Evolutionary conservation across 192 early-diverging fungal genomes (phyloP).

Genomic region (Piromyces sp.): DNA sequence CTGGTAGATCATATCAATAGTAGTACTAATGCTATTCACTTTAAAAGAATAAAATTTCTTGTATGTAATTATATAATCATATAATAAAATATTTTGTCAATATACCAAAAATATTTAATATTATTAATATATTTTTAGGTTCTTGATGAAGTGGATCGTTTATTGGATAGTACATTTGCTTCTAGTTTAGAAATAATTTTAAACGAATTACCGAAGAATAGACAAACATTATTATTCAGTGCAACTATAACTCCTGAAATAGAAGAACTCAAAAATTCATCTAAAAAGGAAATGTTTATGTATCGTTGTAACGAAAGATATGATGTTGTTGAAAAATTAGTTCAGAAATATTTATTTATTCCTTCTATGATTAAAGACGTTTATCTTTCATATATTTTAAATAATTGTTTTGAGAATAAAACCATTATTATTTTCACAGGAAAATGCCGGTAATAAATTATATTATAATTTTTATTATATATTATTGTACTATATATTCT

Average conservation of each 20-base stretch:
- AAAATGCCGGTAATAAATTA: conserved; percentile 42
- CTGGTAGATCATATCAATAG: conserved; percentile 82
- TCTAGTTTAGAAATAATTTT: conserved; percentile 67
- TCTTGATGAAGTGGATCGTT: conserved; percentile 87
- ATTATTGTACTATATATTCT: no score
- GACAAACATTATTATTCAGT: conserved; percentile 89
- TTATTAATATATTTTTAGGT: conserved; percentile 14
- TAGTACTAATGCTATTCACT: conserved; percentile 48
- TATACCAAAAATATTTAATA: no score
- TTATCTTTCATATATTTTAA: conserved; percentile 66
- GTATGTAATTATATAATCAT: conserved; percentile 13
- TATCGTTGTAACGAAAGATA: conserved; percentile 24
- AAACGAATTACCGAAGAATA: conserved; percentile 50
- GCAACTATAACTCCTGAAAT: conserved; percentile 92
- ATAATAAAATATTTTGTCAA: no score
- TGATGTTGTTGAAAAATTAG: conserved; percentile 64
- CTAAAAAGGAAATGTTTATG: conserved; percentile 13
- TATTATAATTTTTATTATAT: no score
- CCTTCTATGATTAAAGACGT: conserved; percentile 78
- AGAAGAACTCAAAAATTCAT: conserved; percentile 30
- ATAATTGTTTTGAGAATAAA: conserved; percentile 35
- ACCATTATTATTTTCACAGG: conserved; percentile 87
- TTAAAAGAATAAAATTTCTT: conserved; percentile 59
- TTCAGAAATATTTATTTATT: conserved; percentile 80
- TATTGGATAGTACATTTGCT: conserved; percentile 72